Base-by-base conservation (phyloP, 495 filamentous ascomycete genomes). In the Aspergillus nanangensis region DNA sequence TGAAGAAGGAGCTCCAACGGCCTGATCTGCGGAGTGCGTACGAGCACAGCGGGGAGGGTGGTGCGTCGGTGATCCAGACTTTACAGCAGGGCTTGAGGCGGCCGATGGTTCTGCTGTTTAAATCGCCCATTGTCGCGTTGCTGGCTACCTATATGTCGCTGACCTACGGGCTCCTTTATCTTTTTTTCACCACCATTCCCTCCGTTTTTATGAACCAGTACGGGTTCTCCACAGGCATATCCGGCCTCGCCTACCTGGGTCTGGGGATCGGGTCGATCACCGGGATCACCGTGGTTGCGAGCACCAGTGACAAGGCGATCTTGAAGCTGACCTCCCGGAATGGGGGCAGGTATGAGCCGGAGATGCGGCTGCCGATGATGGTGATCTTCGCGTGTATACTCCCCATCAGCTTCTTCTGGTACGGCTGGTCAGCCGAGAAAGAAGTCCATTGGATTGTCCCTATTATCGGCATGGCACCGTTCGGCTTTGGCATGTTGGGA, bases 121-220 rank as follows among this genome's bases (percentile, higher is more conserved):
- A 59, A 21, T 77, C 78, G 25, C 70, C 76, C 1, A 78, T 82
- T 44, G 66, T 80, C 15, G 57, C 66, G 14, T 65, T 74, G 0
- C 60, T 87, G 2, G 68, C 75, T 0, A 49, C 74, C 1, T 88
- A 86, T 45, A 71, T 87, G 41, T 71, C 79, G 0, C 52, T 86
- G 8, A 60, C 86, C 20, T 88, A 86, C 55, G 77, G 81, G 29
- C 64, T 86, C 4, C 69, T 85, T 0, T 88, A 86, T 56, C 76
- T 82, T 5, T 84, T 86, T 59, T 71, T 85, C 41, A 77, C 79
- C n/a, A 84, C 81, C 5, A 88, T 86, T 55, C 66, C 76, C 0
- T 69, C 72, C 51, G 77, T 88, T 51, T 90, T 86, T 57, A 62
- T 60, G 4, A 66, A 72, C 1, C 75, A 70, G 0, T 80, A 88